Evolutionary conservation across 2,329 filamentous ascomycete genomes (phyloP).

Genomic region (Sordariomycetes sp.): DNA sequence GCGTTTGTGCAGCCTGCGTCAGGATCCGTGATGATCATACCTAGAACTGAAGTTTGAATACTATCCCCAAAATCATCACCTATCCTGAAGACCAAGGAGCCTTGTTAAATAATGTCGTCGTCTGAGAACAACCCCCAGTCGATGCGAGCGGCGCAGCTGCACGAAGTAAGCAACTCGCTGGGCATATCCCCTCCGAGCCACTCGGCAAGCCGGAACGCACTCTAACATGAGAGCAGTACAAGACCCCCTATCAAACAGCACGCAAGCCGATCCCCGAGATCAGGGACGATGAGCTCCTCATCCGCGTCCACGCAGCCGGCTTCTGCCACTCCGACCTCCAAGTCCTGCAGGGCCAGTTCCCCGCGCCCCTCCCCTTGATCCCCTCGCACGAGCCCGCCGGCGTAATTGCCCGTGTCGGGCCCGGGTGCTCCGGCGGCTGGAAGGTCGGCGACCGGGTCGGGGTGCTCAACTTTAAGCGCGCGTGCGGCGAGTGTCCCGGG

Average conservation of each 20-base stretch:
- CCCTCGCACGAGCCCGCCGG: constrained; percentile 25
- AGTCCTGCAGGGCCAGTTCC: constrained; percentile 20
- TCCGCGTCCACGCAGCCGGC: constrained; percentile 20
- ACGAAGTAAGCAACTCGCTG: not conserved
- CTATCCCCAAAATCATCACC: not conserved
- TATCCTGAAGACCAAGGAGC: not conserved
- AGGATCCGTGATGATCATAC: no score
- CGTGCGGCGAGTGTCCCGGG: constrained; percentile 16
- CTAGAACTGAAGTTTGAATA: no score
- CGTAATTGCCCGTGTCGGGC: constrained; percentile 16
- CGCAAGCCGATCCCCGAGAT: constrained; percentile 12
- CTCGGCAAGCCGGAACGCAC: not conserved
- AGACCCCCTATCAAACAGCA: constrained; percentile 15
- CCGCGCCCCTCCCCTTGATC: constrained; percentile 16
- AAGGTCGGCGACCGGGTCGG: constrained; percentile 23
- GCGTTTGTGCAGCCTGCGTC: no score
- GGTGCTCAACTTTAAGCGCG: constrained; percentile 21
- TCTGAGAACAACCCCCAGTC: not conserved
- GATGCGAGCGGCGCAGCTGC: not conserved
- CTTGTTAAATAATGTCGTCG: not conserved
- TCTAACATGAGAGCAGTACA: constrained; percentile 13
- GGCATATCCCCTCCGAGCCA: not conserved
- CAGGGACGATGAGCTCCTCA: constrained; percentile 16
- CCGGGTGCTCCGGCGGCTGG: constrained; percentile 11
- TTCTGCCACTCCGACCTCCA: constrained; percentile 26